These are phyloP conservation scores for Exidia glandulosa DNA, from an alignment of 768 basidiomycete genomes.

Conservation along the genomic window DNA sequence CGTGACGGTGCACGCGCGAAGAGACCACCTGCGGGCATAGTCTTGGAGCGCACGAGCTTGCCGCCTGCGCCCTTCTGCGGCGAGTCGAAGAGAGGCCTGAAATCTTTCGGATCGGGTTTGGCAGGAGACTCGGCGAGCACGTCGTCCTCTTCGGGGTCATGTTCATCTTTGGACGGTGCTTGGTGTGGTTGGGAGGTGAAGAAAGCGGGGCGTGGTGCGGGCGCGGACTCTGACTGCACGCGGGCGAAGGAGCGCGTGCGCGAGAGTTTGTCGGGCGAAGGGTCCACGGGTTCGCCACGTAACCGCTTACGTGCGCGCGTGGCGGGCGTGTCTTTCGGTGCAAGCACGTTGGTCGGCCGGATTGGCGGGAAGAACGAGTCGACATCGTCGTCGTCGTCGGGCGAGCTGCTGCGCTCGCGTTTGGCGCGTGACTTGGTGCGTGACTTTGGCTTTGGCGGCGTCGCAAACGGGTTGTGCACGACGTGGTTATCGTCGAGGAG, in stretches of 20 bases:
- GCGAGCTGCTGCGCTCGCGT: background rate
- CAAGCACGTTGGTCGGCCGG: background rate
- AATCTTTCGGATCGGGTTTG: background rate
- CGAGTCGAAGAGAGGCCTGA: background rate
- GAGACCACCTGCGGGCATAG: background rate
- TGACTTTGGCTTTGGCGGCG: background rate
- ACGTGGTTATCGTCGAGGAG: background rate
- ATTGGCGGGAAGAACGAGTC: background rate
- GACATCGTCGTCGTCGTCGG: background rate
- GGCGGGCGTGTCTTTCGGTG: background rate
- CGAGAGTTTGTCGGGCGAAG: background rate
- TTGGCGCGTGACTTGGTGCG: background rate
- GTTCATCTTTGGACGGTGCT: background rate
- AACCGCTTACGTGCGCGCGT: conserved; percentile 1
- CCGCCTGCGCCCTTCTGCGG: background rate
- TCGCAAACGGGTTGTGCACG: conserved; percentile 1
- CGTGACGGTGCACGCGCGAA: background rate
- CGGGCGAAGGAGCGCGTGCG: background rate
- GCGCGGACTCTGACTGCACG: background rate
- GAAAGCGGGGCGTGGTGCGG: background rate
- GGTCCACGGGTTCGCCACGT: background rate
- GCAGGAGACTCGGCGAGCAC: background rate
- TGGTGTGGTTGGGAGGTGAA: too few species aligned
- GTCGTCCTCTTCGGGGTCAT: background rate
- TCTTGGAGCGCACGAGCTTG: background rate